Base-by-base conservation (phyloP, 2,329 filamentous ascomycete genomes). In the Mariannaea sp. region DNA sequence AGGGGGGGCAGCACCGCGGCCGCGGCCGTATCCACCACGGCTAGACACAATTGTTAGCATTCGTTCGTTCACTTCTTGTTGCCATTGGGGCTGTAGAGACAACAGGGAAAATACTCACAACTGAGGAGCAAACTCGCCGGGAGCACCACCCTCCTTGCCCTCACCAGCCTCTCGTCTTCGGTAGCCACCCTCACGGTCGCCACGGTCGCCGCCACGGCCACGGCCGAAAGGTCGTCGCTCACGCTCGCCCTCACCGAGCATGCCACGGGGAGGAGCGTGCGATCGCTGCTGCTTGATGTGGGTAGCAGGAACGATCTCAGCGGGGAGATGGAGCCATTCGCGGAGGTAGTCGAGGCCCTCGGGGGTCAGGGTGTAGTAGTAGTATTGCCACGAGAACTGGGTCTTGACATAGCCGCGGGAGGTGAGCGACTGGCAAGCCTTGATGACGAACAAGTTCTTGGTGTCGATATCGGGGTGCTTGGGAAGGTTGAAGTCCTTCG, bases 251-350 rank as follows among this genome's bases (percentile, higher is more conserved):
- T 96, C 92, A 71, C 92, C 92, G 82, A 97, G 87, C 94, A 99
- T 97, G 75, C 94, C 94, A 74, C 94, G 92, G 75, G 94, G 93
- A 79, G 93, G 93, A 81, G 92, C 92, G 81, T 97, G 92, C 72
- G 91, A 94, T 80, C 94, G 91, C 86, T 97, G 92, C 85, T 97
- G 92, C 90, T 99, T 99, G 84, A 99, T 97, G 89, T 99, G 94
- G 73, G 94, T 99, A 73, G 95, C 92, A 70, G 94, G 94, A 68
- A 99, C 94, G 75, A 99, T 97, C 87, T 99, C 94, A 76, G 94
- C 92, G 73, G 94, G 94, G 72, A 99, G 89, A 83, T 99, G 94
- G 71, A 99, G 92, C 94, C 94, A 99, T 85, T 99, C 94, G 77
- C 94, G 93, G 78, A 99, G 92, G 87, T 99, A 99, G 84, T 97